These are phyloP conservation scores for Pythium rhizo-oryzae DNA, from an alignment of 352 stramenopile species.

Conservation along the genomic window DNA sequence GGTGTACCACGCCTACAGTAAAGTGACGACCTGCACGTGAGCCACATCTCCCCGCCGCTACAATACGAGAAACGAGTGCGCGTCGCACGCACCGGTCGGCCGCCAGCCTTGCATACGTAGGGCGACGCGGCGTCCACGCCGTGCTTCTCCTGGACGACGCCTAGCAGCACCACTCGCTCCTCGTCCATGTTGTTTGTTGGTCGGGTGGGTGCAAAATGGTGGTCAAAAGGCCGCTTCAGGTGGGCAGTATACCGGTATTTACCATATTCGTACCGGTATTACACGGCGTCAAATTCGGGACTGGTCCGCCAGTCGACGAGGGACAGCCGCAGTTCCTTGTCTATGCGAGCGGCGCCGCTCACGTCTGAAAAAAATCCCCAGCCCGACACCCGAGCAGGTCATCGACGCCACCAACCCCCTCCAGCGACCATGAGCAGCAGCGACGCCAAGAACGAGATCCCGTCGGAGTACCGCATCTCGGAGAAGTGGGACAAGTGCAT, in stretches of 20 bases:
- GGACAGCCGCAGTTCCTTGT: slow-evolving; percentile 26
- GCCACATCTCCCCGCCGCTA: no score
- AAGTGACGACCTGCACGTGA: not conserved
- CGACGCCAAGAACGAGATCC: slow-evolving; percentile 59
- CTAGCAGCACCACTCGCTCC: slow-evolving; percentile 64
- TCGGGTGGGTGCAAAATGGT: slow-evolving; percentile 16
- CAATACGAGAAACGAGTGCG: not conserved
- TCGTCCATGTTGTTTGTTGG: slow-evolving; percentile 48
- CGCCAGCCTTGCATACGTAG: slow-evolving; percentile 78
- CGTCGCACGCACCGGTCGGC: slow-evolving; percentile 55
- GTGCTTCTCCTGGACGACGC: slow-evolving; percentile 67
- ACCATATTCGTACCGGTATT: not conserved
- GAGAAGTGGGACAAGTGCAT: slow-evolving; percentile 92
- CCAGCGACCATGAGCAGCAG: slow-evolving; percentile 25
- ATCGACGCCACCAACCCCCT: not conserved
- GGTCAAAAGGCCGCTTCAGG: slow-evolving; percentile 7
- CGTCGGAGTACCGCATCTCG: slow-evolving; percentile 89
- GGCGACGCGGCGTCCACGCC: slow-evolving; percentile 65
- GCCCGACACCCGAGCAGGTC: slow-evolving; percentile 20
- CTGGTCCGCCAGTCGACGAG: slow-evolving; percentile 3
- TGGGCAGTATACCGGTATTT: slow-evolving; percentile 18
- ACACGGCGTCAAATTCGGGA: slow-evolving; percentile 2
- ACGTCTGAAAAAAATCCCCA: slow-evolving; percentile 36
- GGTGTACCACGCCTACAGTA: slow-evolving; percentile 17
- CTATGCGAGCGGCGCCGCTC: slow-evolving; percentile 26